Evolutionary conservation across 805 yeast species (phyloP).

Genomic region (Candida argentea): DNA sequence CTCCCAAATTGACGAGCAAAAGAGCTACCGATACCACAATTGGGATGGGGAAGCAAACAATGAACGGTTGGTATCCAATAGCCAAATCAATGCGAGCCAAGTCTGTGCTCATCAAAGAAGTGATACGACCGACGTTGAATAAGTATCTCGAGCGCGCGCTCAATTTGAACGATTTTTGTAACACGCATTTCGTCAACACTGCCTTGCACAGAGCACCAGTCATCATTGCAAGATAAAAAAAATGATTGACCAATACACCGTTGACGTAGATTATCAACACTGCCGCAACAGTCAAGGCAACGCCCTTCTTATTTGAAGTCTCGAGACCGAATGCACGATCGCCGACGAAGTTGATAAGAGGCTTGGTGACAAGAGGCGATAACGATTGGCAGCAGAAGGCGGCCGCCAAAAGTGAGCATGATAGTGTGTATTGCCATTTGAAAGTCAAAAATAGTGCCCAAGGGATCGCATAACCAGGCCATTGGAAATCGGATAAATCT

Average conservation of each 20-base stretch:
- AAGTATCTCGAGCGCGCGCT: conserved; percentile 21
- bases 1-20: conserved; percentile 27
- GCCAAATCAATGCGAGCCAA: conserved; percentile 35
- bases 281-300: conserved; percentile 70
- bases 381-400: conserved; percentile 43
- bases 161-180: conserved; percentile 29
- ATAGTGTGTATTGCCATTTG: conserved; percentile 30
- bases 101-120: conserved; percentile 34
- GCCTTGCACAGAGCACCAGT: conserved; percentile 33
- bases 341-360: conserved; percentile 57
- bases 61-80: conserved; percentile 32
- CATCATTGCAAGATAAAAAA: conserved; percentile 32
- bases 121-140: conserved; percentile 30
- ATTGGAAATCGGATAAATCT: conserved; percentile 18
- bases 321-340: conserved; percentile 33
- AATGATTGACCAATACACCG: conserved; percentile 32
- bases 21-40: conserved; percentile 28
- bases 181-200: conserved; percentile 28
- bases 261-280: conserved; percentile 39
- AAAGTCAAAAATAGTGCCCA: conserved; percentile 41
- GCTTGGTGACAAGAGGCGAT: conserved; percentile 58
- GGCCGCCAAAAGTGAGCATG: conserved; percentile 30
- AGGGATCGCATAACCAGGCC: conserved; percentile 31
- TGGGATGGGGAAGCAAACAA: conserved; percentile 33
- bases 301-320: conserved; percentile 43